phyloP scores from a whole-genome alignment of 2,329 filamentous ascomycete genomes.

The Alternaria rosae region DNA sequence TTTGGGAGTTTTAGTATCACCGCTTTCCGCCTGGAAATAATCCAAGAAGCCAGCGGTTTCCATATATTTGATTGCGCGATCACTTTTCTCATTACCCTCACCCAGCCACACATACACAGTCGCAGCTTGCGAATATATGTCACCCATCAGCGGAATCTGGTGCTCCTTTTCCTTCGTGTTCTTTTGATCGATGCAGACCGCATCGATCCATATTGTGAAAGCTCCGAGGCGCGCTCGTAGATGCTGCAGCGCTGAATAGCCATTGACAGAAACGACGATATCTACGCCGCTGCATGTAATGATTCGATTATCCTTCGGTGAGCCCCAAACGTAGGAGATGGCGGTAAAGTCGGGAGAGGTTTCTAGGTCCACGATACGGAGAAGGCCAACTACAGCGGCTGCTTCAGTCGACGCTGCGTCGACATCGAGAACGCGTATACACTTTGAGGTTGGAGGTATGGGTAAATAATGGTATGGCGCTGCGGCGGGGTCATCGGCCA shows the following conservation, averaged over 20 bases:
- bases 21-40: not conserved
- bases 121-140: not conserved
- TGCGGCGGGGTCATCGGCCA: not conserved
- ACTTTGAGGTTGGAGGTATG: not conserved
- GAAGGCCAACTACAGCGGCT: not conserved
- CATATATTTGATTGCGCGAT: not conserved
- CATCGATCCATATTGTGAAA: not conserved
- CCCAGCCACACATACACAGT: not conserved
- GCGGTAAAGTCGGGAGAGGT: not conserved
- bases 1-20: not conserved
- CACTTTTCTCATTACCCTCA: not conserved
- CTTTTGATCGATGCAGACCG: not conserved
- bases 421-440: not conserved
- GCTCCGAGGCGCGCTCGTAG: not conserved
- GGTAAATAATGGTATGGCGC: not conserved
- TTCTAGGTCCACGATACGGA: not conserved
- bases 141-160: not conserved
- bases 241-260: not conserved
- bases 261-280: not conserved
- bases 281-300: not conserved
- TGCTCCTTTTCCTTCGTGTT: not conserved
- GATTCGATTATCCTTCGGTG: not conserved
- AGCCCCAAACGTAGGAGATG: not conserved
- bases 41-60: not conserved
- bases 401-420: not conserved